Conservation (phyloP, 768 basidiomycete species). For the Lentinula raphanica region DNA sequence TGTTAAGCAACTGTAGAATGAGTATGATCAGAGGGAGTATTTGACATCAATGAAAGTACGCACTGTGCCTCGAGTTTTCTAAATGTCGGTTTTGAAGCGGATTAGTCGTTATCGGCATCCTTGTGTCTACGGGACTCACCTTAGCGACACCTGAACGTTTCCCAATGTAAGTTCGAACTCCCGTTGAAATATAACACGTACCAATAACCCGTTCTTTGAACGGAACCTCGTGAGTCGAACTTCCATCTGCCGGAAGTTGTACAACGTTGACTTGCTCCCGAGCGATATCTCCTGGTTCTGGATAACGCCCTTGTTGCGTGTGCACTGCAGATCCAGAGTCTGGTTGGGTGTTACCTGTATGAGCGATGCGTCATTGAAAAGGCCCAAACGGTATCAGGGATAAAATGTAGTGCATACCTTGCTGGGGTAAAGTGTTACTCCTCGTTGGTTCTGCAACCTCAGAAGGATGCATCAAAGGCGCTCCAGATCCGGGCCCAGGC, state of each 20-base stretch:
- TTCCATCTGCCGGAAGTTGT: not conserved
- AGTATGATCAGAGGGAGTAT: not conserved
- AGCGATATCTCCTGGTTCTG: not conserved
- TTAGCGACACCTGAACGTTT: not conserved
- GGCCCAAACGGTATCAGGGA: no score
- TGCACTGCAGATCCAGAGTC: not conserved
- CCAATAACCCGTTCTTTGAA: constrained; percentile 6
- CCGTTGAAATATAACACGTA: not conserved
- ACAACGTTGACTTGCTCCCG: not conserved
- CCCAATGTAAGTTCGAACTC: not conserved
- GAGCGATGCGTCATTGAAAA: no score
- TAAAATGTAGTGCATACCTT: not conserved
- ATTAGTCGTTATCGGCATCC: no score
- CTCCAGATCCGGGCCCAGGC: constrained; percentile 1
- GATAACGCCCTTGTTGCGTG: not conserved
- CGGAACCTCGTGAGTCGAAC: not conserved
- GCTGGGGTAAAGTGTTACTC: not conserved
- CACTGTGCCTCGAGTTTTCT: constrained; percentile 6
- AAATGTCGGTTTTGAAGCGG: no score
- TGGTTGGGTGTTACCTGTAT: not conserved
- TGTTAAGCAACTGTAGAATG: not conserved
- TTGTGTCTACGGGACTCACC: not conserved
- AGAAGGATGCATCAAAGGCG: not conserved
- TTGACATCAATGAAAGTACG: not conserved
- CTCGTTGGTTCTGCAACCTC: not conserved